Base-by-base conservation (phyloP, 352 stramenopile species). In the Phytophthora brassicae region DNA sequence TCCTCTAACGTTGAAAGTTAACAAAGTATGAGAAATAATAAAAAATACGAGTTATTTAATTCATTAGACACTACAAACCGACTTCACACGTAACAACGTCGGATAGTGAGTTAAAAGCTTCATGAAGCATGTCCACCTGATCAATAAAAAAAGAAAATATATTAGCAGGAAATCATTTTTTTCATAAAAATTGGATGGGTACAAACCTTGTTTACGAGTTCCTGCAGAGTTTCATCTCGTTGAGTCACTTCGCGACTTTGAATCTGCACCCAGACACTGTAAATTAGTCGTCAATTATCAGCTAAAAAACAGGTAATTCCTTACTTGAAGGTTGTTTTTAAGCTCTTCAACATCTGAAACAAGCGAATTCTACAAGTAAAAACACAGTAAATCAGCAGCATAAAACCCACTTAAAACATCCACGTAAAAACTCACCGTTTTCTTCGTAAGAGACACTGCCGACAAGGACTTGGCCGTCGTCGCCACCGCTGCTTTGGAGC, bases 21-120 rank as follows among this genome's bases (percentile, higher is more conserved):
- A 19, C 20, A 24, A 49, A 16, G 19, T 47, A 47, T n/a, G 12
- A 43, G 14, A 44, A 33, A 3, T 45, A 57, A 16, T 17, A 14
- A 29, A 9, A n/a, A n/a, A n/a, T n/a, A n/a, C n/a, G n/a, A n/a
- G n/a, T n/a, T 11, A 28, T 20, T 9, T 1, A 49, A 20, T 8
- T 6, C 31, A 23, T 19, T 33, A 9, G 9, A 1, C 39, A 16
- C 3, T n/a, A 58, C 61, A 4, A 42, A 84, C 74, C 74, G 9
- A 80, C 60, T 54, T 84, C 77, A 50, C 73, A 78, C 2, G 77
- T 84, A 48, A 81, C 75, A 0, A 84, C 79, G 22, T 88, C 79
- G 2, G 76, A 87, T 5, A 87, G 51, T 17, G 77, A 85, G 12
- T 74, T 68, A 56, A 90, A 90, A 1, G 80, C 75, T 2, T 85